Percentiles rank a stretch among this genome's conserved stretches.
phyloP scores from a whole-genome alignment of 176 grass and related monocot genomes.

The Metroxylon sagu region DNA sequence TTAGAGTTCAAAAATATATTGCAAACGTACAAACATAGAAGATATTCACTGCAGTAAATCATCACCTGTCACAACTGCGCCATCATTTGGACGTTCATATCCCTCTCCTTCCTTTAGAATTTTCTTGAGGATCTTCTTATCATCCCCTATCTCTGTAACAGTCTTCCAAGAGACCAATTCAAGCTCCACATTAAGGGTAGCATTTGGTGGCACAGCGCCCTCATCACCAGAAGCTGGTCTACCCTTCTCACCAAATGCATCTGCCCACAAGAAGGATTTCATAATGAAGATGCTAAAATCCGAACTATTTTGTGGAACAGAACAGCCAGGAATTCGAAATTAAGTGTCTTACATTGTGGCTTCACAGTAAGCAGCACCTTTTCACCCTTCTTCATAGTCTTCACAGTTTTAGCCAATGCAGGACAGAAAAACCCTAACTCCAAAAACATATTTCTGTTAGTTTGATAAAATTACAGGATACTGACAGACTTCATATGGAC shows the following conservation, averaged over 20 bases:
- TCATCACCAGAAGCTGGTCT: conserved; percentile 52
- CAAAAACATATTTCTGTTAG: not conserved
- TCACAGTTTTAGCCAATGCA: conserved; percentile 67
- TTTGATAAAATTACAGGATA: no score
- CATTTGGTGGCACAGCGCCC: conserved; percentile 61
- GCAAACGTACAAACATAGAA: no score
- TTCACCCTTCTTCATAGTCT: conserved; percentile 90
- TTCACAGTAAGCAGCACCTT: conserved; percentile 77
- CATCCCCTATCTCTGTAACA: conserved; percentile 88
- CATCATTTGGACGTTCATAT: conserved; percentile 80
- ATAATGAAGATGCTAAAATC: not conserved
- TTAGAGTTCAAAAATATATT: no score
- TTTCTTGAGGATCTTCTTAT: conserved; percentile 95
- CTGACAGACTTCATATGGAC: no score
- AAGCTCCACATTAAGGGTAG: conserved; percentile 49
- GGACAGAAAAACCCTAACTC: conserved; percentile 66
- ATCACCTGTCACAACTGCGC: conserved; percentile 66
- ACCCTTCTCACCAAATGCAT: conserved; percentile 90
- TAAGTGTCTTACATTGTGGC: conserved; percentile 61
- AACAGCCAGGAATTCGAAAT: not conserved
- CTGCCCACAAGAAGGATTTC: conserved; percentile 2
- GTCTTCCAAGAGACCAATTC: conserved; percentile 93
- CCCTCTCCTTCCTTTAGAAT: conserved; percentile 85
- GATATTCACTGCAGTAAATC: no score
- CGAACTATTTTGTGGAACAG: no score